Evolutionary conservation across 257 asterid genomes (phyloP), one percentile per base, ranked within the genome.

Genomic region (Striga asiatica): DNA sequence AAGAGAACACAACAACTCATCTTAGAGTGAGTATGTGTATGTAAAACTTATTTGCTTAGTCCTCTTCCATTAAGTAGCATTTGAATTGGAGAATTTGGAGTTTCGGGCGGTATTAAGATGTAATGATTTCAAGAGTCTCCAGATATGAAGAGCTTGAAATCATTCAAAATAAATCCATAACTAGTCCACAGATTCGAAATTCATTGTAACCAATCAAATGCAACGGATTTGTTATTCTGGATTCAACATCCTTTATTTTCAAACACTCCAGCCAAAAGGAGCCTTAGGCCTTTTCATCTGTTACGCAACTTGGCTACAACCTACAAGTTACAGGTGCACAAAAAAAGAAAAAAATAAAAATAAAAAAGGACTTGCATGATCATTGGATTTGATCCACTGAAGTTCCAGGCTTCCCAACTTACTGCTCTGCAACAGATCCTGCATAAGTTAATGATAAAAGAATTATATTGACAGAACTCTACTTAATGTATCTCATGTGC

Each of bases 331-430:
- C 13, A 53, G 45, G 55, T 35, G 23, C 34, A 29, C 37, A 11
- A 45, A 22, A 32, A 17, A 39, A 23, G 27, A 6, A 5, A 20
- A 39, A 27, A 32, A 17, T 29, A 23, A 34, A 6, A 5, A 20
- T 29, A 27, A 18, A 59, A 20, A 58, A 20, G 65, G 35, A 59
- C 88, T 82, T 69, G 84, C 97, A 69, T 92, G 88, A 65, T 81
- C 86, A 61, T 66, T 74, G 61, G 92, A 80, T 74, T 91, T 92
- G 38, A 92, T 82, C 95, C 94, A 87, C 54, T 73, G 94, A 56
- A 92, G 77, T 58, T 92, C 96, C 78, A 92, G 74, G 65, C 71
- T 64, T 61, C 63, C 81, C 88, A 87, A 65, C 71, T 78, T 82
- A 64, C 84, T 66, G 67, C 50, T 72, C 57, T 71, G 79, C 22